Conservation (phyloP, 108 stramenopile species). For the Discostella stelligeroides region DNA sequence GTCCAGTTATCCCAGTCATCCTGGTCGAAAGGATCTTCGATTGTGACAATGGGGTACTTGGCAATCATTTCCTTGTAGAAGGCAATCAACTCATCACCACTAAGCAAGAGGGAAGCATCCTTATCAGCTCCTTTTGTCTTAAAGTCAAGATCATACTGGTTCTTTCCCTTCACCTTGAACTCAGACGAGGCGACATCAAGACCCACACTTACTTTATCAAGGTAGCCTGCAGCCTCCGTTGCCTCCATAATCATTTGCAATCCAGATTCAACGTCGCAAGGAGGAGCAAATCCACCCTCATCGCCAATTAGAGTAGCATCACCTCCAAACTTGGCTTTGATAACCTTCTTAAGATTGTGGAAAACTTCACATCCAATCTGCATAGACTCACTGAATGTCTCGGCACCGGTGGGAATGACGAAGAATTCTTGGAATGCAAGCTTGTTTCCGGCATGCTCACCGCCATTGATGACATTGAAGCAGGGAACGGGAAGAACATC, state of each 20-base stretch:
- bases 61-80: slow-evolving; percentile 91
- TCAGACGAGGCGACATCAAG: slow-evolving; percentile 99
- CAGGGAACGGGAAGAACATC: slow-evolving; percentile 97
- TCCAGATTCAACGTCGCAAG: slow-evolving; percentile 90
- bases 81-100: slow-evolving; percentile 93
- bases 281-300: slow-evolving; percentile 99
- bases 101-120: slow-evolving; percentile 80
- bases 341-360: slow-evolving; percentile 97
- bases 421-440: slow-evolving; percentile 99
- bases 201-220: slow-evolving; percentile 94
- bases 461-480: slow-evolving; percentile 99
- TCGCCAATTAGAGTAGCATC: slow-evolving; percentile 99
- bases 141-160: slow-evolving; percentile 98
- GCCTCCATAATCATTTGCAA: slow-evolving; percentile 99
- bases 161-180: slow-evolving; percentile 94
- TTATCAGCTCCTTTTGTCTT: slow-evolving; percentile 85
- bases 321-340: slow-evolving; percentile 98
- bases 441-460: slow-evolving; percentile 98
- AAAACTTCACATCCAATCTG: slow-evolving; percentile 98
- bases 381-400: slow-evolving; percentile 95
- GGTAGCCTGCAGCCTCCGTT: slow-evolving; percentile 92
- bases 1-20: slow-evolving; percentile 99
- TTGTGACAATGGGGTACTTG: slow-evolving; percentile 98
- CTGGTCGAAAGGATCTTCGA: slow-evolving; percentile 99
- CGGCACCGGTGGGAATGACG: slow-evolving; percentile 98